Base-by-base conservation (phyloP, 202 grass and related monocot genomes). In the Thinopyrum obtusiflorum region DNA sequence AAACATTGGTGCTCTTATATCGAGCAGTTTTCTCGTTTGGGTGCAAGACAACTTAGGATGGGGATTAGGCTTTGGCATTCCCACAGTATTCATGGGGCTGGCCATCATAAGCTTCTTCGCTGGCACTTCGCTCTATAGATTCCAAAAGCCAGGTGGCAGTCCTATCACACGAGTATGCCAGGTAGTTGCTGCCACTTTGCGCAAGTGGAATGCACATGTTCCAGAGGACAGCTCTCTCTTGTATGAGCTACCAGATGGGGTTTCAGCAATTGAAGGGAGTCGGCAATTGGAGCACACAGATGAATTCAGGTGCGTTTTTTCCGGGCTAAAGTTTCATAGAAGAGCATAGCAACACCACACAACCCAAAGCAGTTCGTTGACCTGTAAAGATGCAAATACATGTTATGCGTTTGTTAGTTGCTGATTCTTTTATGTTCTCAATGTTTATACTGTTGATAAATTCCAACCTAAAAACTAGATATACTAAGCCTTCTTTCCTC, bases 111-210 rank as follows among this genome's bases (percentile, higher is more conserved):
- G 92, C 74, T 97, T 97, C 86, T 94, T 97, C 75, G 64, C 84
- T 76, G 94, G 94, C 69, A 97, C 94, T 11, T 70, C 83, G n/a
- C 86, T 94, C 15, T 97, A 94, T 81, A 88, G 94, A 76, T 97
- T 97, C 83, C 94, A 97, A 83, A 97, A 94, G 74, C 94, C 94
- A 64, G 92, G 94, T 46, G 94, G 94, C n/a, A 97, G 94, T 90
- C 94, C 94, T 35, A 86, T 97, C 73, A 89, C 89, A 66, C 92
- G 94, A 65, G 80, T 92, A 49, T 92, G 88, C 59, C 94, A 97
- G 86, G 92, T 97, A 61, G 75, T 89, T 82, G 90, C 92, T 78
- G 88, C 92, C 47, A 92, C 92, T 49, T 28, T 97, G 37, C 66
- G 88, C 11, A 97, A 97, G 78, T 97, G 92, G 94, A 87, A 83